These are phyloP conservation scores for Tricholoma hemisulphureum DNA, from an alignment of 768 basidiomycete species.

Conservation along the genomic window DNA sequence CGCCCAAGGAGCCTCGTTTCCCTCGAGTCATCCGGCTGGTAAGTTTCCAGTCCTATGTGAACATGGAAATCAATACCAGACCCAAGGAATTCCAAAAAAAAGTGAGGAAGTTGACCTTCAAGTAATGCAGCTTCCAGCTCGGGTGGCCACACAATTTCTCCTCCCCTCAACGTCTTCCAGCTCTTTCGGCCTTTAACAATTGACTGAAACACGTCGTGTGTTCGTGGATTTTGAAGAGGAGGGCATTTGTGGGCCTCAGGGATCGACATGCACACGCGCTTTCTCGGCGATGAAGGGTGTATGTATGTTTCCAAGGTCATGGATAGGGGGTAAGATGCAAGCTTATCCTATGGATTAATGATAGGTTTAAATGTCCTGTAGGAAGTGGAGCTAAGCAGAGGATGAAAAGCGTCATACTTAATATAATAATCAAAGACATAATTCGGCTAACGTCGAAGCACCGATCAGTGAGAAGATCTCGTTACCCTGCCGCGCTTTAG, in stretches of 20 bases:
- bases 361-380: conserved; percentile 20
- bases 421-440: conserved; percentile 17
- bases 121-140: conserved; percentile 75
- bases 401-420: conserved; percentile 21
- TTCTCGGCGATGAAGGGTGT: conserved; percentile 11
- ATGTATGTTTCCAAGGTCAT: conserved; percentile 19
- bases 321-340: conserved; percentile 17
- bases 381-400: conserved; percentile 12
- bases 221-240: conserved; percentile 33
- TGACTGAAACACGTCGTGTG: conserved; percentile 61
- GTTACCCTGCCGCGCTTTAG: conserved; percentile 29
- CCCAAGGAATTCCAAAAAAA: background rate
- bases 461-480: conserved; percentile 33
- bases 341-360: conserved; percentile 31
- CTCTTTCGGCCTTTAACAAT: conserved; percentile 69
- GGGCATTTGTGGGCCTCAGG: conserved; percentile 25
- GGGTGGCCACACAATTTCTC: conserved; percentile 78
- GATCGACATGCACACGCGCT: conserved; percentile 7
- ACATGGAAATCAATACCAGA: conserved; percentile 8
- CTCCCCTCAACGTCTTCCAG: conserved; percentile 72
- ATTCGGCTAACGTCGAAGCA: conserved; percentile 33
- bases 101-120: conserved; percentile 52
- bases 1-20: conserved; percentile 72
- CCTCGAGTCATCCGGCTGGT: conserved; percentile 69
- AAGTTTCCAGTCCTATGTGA: conserved; percentile 60